Percentiles rank a stretch among this genome's conserved stretches.
These are phyloP conservation scores for Penicillium sp. DNA, from an alignment of 2,329 filamentous ascomycete genomes.

Conservation along the genomic window DNA sequence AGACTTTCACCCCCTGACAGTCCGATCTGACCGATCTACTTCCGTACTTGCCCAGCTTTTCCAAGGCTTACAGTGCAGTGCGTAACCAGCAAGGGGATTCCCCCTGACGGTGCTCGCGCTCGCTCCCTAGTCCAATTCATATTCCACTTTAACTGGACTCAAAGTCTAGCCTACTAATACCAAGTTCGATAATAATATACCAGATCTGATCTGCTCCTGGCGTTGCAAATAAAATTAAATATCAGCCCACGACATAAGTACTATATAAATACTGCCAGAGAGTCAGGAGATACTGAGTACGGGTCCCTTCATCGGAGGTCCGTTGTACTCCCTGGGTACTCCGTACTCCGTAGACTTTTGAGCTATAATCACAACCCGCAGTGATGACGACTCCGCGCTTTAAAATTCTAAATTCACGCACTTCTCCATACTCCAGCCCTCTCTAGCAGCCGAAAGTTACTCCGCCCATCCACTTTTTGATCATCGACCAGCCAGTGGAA, in stretches of 20 bases:
- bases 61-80: neutral
- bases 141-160: neutral
- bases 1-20: slow-evolving; percentile 1
- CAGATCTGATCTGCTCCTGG: neutral
- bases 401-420: neutral
- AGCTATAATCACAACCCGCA: neutral
- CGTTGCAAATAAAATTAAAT: neutral
- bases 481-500: neutral
- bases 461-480: neutral
- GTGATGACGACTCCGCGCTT: neutral
- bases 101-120: neutral
- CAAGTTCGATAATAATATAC: neutral
- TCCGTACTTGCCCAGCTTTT: neutral
- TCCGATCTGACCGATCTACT: neutral
- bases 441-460: neutral
- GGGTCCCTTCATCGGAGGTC: too few species aligned
- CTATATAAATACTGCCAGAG: too few species aligned
- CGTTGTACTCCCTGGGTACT: neutral
- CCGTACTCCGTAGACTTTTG: neutral
- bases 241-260: neutral
- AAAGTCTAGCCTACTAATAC: neutral
- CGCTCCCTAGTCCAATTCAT: neutral
- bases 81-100: slow-evolving; percentile 7
- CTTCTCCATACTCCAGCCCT: neutral
- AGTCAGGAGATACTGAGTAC: neutral